Conservation (phyloP, 257 asterid species). For the Nicotiana knightiana region DNA sequence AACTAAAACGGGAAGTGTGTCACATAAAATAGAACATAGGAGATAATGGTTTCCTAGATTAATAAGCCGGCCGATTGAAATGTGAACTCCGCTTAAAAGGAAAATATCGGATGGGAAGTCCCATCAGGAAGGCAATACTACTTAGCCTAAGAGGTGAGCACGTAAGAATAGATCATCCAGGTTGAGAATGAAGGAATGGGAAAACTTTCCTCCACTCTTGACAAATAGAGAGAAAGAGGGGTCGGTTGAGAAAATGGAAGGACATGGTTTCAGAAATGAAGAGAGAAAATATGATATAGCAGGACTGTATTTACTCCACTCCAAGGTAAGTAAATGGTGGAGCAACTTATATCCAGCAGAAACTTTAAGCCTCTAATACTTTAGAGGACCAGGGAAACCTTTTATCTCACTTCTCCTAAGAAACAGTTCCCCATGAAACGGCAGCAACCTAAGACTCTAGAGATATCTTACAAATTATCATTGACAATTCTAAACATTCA, state of each 20-base stretch:
- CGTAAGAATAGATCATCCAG: background rate
- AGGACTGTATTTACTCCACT: background rate
- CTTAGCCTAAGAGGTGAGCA: background rate
- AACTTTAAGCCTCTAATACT: background rate
- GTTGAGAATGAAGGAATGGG: background rate
- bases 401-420: background rate
- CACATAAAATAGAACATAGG: background rate
- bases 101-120: background rate
- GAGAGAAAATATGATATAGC: background rate
- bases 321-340: background rate
- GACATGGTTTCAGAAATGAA: background rate
- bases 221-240: background rate
- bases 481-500: background rate
- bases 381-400: background rate
- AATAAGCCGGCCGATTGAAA: background rate
- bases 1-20: background rate
- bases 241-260: background rate
- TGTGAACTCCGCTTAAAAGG: background rate
- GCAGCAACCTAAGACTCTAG: background rate
- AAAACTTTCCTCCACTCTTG: background rate
- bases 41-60: background rate
- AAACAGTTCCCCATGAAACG: background rate
- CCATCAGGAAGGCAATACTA: background rate
- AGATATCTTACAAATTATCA: background rate
- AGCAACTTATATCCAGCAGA: background rate